These are phyloP conservation scores for Podaxis sp. DNA, from an alignment of 768 basidiomycete genomes.

Conservation along the genomic window DNA sequence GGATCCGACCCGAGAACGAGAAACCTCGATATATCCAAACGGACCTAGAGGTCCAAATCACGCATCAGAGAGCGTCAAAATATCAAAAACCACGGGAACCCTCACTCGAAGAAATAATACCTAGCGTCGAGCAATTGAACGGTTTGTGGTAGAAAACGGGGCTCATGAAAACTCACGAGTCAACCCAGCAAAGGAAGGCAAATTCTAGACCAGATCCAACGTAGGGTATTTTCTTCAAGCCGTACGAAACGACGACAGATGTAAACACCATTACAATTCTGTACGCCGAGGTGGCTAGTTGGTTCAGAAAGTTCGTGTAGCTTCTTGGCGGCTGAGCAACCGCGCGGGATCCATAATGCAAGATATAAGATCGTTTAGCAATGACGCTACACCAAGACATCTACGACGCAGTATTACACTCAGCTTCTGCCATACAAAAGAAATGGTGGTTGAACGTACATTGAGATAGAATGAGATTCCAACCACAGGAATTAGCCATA, in stretches of 20 bases:
- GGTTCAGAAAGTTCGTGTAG: constrained; percentile 69
- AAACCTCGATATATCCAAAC: constrained; percentile 76
- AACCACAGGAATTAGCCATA: constrained; percentile 82
- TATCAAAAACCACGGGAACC: not conserved
- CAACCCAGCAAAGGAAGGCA: constrained; percentile 81
- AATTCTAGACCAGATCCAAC: constrained; percentile 63
- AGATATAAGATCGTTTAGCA: constrained; percentile 68
- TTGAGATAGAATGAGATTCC: constrained; percentile 80
- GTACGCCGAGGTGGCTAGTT: constrained; percentile 80
- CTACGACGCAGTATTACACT: constrained; percentile 35
- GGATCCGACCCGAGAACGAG: constrained; percentile 65
- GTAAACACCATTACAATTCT: constrained; percentile 80
- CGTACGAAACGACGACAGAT: constrained; percentile 67
- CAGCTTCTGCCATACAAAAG: not conserved
- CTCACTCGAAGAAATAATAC: constrained; percentile 90
- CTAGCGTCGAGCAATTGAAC: constrained; percentile 34
- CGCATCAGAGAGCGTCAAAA: not conserved
- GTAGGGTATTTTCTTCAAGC: constrained; percentile 61
- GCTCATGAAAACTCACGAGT: constrained; percentile 60
- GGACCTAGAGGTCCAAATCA: constrained; percentile 46
- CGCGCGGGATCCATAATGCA: constrained; percentile 68
- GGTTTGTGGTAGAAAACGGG: not conserved
- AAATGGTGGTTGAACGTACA: constrained; percentile 42
- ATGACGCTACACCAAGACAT: constrained; percentile 76
- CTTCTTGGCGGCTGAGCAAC: constrained; percentile 52